phyloP scores from a whole-genome alignment of 495 filamentous ascomycete species.

The Podospora sp. region DNA sequence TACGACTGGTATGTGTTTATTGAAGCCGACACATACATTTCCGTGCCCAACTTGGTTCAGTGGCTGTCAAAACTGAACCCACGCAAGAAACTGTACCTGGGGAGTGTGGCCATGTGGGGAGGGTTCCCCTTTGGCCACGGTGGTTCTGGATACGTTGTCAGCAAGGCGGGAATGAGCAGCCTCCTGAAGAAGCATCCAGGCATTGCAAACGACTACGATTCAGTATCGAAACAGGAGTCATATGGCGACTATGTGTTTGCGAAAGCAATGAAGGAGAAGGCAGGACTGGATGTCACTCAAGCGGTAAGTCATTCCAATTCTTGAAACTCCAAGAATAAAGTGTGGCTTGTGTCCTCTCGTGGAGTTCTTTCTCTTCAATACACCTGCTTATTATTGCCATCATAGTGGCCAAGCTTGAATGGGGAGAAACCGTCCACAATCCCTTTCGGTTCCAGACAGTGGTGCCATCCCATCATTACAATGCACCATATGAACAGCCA shows the following conservation, averaged over 20 bases:
- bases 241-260: conserved; percentile 71
- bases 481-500: conserved; percentile 62
- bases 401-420: conserved; percentile 59
- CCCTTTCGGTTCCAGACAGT: conserved; percentile 54
- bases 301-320: conserved; percentile 39
- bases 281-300: conserved; percentile 33
- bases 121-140: conserved; percentile 66
- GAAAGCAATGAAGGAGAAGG: conserved; percentile 57
- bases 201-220: conserved; percentile 54
- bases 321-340: too few species aligned
- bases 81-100: conserved; percentile 56
- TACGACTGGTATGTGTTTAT: conserved; percentile 71
- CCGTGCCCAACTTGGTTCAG: conserved; percentile 61
- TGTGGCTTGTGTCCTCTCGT: too few species aligned
- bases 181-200: conserved; percentile 42
- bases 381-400: too few species aligned
- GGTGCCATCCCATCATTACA: conserved; percentile 62
- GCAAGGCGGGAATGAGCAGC: conserved; percentile 55
- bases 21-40: conserved; percentile 68
- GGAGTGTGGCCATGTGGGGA: conserved; percentile 59
- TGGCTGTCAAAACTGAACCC: conserved; percentile 59
- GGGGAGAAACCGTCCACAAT: conserved; percentile 56
- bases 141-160: conserved; percentile 68
- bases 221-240: conserved; percentile 58
- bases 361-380: too few species aligned